phyloP scores from a whole-genome alignment of 148 eudicot genomes.

The Silene latifolia region DNA sequence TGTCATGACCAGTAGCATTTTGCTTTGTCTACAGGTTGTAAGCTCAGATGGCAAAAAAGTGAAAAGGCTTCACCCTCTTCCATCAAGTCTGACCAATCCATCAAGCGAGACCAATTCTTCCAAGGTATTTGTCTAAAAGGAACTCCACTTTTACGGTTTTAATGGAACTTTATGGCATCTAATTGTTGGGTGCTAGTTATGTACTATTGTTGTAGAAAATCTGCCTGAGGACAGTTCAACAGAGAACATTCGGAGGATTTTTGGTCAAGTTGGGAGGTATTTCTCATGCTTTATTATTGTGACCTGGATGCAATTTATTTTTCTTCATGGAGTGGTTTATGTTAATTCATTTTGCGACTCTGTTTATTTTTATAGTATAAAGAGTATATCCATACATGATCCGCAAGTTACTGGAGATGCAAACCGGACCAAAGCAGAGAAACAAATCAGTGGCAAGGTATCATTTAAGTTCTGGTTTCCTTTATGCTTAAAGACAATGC shows the following conservation, averaged over 20 bases:
- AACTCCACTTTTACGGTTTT: slow-evolving; percentile 4
- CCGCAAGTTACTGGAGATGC: slow-evolving; percentile 48
- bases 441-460: slow-evolving; percentile 73
- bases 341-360: neutral
- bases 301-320: neutral
- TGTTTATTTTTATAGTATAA: slow-evolving; percentile 40
- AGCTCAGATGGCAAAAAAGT: slow-evolving; percentile 75
- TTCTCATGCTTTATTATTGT: slow-evolving; percentile 11
- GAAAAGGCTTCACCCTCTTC: slow-evolving; percentile 70
- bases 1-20: neutral
- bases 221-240: slow-evolving; percentile 79
- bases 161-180: slow-evolving; percentile 29
- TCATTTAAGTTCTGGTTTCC: slow-evolving; percentile 7
- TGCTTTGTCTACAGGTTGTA: slow-evolving; percentile 48
- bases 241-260: slow-evolving; percentile 60
- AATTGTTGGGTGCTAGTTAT: slow-evolving; percentile 43
- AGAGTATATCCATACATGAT: slow-evolving; percentile 61
- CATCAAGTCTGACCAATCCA: slow-evolving; percentile 39
- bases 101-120: slow-evolving; percentile 46
- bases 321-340: neutral
- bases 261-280: slow-evolving; percentile 72
- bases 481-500: neutral
- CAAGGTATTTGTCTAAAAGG: slow-evolving; percentile 37
- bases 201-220: slow-evolving; percentile 83
- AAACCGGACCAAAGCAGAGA: slow-evolving; percentile 51